Conservation (phyloP, 2,329 filamentous ascomycete genomes). For the Ceratocystiopsis minuta region DNA sequence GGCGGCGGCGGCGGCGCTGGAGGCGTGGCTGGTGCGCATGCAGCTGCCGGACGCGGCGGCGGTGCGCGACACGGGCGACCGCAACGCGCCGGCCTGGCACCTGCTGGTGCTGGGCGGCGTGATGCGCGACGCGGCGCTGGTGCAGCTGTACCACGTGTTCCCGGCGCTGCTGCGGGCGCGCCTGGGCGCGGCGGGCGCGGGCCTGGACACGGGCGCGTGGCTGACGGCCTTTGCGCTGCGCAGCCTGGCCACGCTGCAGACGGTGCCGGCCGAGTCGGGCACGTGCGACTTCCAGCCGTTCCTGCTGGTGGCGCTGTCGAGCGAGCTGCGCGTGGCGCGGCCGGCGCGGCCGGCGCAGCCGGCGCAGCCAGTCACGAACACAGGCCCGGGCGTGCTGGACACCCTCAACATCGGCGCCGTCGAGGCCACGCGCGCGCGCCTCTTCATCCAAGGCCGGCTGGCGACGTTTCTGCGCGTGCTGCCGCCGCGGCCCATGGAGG, state of each 20-base stretch:
- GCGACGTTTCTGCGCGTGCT: constrained; percentile 24
- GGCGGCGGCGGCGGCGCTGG: constrained; percentile 20
- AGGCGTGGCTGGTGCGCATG: constrained; percentile 27
- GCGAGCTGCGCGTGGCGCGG: constrained; percentile 25
- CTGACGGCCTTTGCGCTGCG: constrained; percentile 32
- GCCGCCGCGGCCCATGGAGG: constrained; percentile 31
- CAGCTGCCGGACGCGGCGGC: constrained; percentile 27
- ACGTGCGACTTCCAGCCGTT: constrained; percentile 35
- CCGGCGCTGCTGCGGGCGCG: constrained; percentile 27
- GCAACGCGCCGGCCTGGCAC: constrained; percentile 32
- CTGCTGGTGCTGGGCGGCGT: constrained; percentile 33
- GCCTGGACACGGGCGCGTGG: constrained; percentile 15
- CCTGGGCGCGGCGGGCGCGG: constrained; percentile 15
- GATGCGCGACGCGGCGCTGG: constrained; percentile 31
- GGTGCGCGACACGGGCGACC: constrained; percentile 31
- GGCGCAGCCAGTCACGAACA: too few species aligned
- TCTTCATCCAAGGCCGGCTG: constrained; percentile 29
- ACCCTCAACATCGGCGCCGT: constrained; percentile 17
- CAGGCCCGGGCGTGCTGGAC: neutral
- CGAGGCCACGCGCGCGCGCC: constrained; percentile 26
- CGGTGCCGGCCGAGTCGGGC: constrained; percentile 31
- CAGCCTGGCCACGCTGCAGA: constrained; percentile 28
- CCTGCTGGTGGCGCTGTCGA: constrained; percentile 29
- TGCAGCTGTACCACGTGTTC: constrained; percentile 36
- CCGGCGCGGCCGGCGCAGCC: too few species aligned